Evolutionary conservation across 805 yeast genomes (phyloP), one percentile per base, ranked within the genome.

Genomic region (Jamesozyma jinghongensis): DNA sequence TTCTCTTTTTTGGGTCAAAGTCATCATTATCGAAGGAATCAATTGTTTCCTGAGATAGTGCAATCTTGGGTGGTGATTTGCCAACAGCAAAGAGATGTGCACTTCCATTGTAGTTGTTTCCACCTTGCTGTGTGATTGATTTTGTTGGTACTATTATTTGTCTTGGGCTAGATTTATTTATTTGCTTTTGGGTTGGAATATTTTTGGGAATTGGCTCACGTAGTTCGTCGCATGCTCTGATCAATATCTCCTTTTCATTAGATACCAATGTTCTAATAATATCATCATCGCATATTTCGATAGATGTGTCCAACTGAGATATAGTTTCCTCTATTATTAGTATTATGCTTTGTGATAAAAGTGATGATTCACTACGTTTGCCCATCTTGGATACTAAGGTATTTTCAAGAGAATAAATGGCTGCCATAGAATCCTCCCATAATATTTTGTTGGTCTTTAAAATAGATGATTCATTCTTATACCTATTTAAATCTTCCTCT

Each of bases 51-150:
- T 42, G 36, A 19, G 26, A 47, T 43, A 26, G 53, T 38, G 12
- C 57, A 28, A 52, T 51, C 37, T 56, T 54, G n/a, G 62, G 61
- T 19, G 61, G 62, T 3, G 62, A 56, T 28, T 52, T 53, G 27
- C 56, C 48, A 19, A 43, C 44, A 3, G 42, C 34, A 17, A 51
- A 33, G 19, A 48, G 43, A 12, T 47, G 44, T 17, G 52, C 50
- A 25, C 41, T 42, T 7, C 26, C 26, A 7, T 22, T 22, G 26
- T 22, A 10, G 10, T 6, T 7, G 10, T 22, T 22, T 7, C 10
- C 10, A 22, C 6, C 10, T 6, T 6, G 10, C 10, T 22, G 26
- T 10, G 26, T 10, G 26, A 22, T 22, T 7, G 26, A 10, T 7
- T 7, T 22, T 22, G 26, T 44, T 29, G 30, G 36, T 25, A 11